Base-by-base conservation (phyloP, 805 yeast genomes). In the Isabelozyma gotoi region DNA sequence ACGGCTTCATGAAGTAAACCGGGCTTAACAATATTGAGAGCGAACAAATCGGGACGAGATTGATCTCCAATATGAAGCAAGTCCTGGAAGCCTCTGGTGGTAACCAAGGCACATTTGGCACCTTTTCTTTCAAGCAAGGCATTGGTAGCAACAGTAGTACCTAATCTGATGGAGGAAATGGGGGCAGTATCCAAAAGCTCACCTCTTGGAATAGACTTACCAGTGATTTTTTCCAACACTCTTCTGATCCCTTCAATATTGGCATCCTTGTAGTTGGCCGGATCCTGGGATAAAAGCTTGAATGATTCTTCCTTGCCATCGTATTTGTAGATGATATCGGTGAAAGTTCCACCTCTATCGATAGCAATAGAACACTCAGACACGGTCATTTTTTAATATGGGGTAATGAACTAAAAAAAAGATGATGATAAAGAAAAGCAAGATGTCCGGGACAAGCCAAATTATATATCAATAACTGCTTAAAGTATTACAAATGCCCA, bases 261-360 rank as follows among this genome's bases (percentile, higher is more conserved):
- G 18, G 59, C 56, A 44, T 52, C 59, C 10, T 41, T 21, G 35
- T 54, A 54, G 34, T 54, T 54, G 33, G 42, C 27, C 2, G 56
- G 56, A 40, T 54, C 59, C 2, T 50, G 57, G 5, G 55, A 51
- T 24, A 54, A 39, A 15, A 53, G 39, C 42, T 51, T 53, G 18
- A 36, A 36, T 8, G 17, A 73, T 55, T 84, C 88, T 36, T 74
- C 78, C 67, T 40, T 67, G 66, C 24, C 74, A 57, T 49, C 76
- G 68, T 43, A 69, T 68, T 43, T 58, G 42, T 65, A 85, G 52
- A 2, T 46, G 12, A 58, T 48, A 48, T 58, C 63, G 35, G 58
- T 54, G 36, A 58, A 58, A 5, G 63, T 58, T 32, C 63, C 63
- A 42, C 63, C 63, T 48, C 63, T 45, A 42, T 58, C 63, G 20